phyloP scores from a whole-genome alignment of 2,329 filamentous ascomycete genomes.

The Xylariaceae sp. region DNA sequence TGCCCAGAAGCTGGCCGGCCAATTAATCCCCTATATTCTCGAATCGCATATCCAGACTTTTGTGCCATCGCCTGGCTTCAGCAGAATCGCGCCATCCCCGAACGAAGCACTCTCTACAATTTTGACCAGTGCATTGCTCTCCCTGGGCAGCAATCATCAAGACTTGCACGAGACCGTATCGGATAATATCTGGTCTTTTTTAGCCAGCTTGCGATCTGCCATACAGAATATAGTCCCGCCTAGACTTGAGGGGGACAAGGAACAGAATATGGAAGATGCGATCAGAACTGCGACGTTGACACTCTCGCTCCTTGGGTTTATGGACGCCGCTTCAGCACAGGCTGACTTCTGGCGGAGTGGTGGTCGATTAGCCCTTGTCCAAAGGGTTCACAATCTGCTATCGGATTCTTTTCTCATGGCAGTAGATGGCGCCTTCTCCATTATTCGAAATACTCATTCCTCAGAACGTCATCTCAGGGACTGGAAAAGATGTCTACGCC shows the following conservation, averaged over 20 bases:
- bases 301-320: constrained; percentile 82
- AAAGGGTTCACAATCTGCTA: constrained; percentile 64
- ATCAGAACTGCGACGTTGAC: constrained; percentile 68
- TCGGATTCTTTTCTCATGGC: constrained; percentile 81
- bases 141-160: constrained; percentile 67
- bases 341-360: constrained; percentile 74
- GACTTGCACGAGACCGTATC: constrained; percentile 61
- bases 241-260: constrained; percentile 50
- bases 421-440: constrained; percentile 84
- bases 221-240: constrained; percentile 51
- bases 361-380: constrained; percentile 68
- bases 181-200: constrained; percentile 63
- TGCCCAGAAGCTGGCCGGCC: constrained; percentile 70
- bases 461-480: constrained; percentile 64
- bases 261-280: constrained; percentile 59
- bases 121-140: constrained; percentile 74
- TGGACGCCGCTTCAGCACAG: constrained; percentile 74
- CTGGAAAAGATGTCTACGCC: constrained; percentile 81
- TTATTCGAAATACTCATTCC: constrained; percentile 72
- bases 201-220: constrained; percentile 62
- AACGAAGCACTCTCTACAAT: constrained; percentile 78
- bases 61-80: constrained; percentile 73
- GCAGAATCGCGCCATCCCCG: constrained; percentile 77
- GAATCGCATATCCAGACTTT: constrained; percentile 78
- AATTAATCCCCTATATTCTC: constrained; percentile 77